Percentiles rank a stretch among this genome's conserved stretches.
Conservation (phyloP, 148 eudicot genomes). For the Spergularia bocconei region DNA sequence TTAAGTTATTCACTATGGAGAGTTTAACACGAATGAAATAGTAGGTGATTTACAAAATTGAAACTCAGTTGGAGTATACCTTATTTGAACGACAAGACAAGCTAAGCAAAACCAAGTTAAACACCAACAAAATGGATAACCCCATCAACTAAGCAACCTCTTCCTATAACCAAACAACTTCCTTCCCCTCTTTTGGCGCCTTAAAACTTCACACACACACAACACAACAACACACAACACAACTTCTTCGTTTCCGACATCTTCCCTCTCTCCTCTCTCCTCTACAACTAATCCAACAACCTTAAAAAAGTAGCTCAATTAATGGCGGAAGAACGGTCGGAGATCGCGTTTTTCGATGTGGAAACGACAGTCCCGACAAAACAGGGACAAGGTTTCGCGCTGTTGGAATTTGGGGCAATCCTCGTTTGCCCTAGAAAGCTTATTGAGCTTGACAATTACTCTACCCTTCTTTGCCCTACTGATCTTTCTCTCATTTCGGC, state of each 20-base stretch:
- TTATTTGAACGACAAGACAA: too few species aligned
- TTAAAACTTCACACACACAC: not conserved
- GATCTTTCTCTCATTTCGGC: conserved; percentile 46
- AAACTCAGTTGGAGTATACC: too few species aligned
- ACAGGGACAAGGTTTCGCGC: conserved; percentile 44
- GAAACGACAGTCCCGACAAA: conserved; percentile 81
- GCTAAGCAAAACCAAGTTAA: too few species aligned
- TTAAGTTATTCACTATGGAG: too few species aligned
- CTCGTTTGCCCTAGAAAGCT: conserved; percentile 84
- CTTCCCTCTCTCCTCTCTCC: not conserved
- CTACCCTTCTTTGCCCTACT: conserved; percentile 58
- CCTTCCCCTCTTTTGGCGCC: conserved; percentile 13
- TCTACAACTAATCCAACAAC: not conserved
- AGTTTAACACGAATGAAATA: too few species aligned
- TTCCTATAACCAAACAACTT: not conserved
- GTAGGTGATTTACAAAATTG: too few species aligned
- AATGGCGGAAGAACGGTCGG: conserved; percentile 41
- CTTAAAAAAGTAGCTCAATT: not conserved
- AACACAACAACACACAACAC: too few species aligned
- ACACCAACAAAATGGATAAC: conserved; percentile 11
- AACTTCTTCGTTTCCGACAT: too few species aligned
- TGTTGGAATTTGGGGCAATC: conserved; percentile 87
- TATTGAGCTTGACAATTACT: conserved; percentile 67
- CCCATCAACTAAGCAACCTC: conserved; percentile 17
- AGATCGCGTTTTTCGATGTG: conserved; percentile 81